phyloP scores from a whole-genome alignment of 805 yeast species.

The Ascoidea tarda region DNA sequence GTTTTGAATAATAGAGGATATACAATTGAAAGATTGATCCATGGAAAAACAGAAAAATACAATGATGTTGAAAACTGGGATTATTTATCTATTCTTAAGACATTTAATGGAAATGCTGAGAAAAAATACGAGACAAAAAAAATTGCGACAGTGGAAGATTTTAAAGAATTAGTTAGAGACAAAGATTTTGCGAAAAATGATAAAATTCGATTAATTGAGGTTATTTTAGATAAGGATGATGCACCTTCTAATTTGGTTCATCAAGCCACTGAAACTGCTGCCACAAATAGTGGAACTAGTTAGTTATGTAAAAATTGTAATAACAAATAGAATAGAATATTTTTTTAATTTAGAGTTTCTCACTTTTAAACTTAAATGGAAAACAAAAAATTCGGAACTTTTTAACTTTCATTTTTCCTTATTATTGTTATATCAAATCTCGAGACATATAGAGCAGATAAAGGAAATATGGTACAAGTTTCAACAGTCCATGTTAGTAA shows the following conservation, averaged over 20 bases:
- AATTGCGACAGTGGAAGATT: slow-evolving; percentile 34
- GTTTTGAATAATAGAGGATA: slow-evolving; percentile 54
- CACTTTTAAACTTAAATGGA: too few species aligned
- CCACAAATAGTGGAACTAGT: slow-evolving; percentile 17
- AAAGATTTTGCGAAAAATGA: slow-evolving; percentile 25
- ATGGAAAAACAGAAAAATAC: slow-evolving; percentile 38
- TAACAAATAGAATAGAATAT: too few species aligned
- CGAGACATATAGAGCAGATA: too few species aligned
- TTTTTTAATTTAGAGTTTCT: too few species aligned
- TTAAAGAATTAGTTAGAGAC: slow-evolving; percentile 26
- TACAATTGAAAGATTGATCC: slow-evolving; percentile 49
- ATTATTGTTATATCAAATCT: slow-evolving; percentile 1
- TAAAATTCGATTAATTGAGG: slow-evolving; percentile 39
- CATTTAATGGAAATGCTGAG: slow-evolving; percentile 40
- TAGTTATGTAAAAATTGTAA: too few species aligned
- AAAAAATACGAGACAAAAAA: slow-evolving; percentile 25
- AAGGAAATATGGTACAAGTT: too few species aligned
- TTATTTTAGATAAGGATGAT: slow-evolving; percentile 44
- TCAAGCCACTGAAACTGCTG: slow-evolving; percentile 52
- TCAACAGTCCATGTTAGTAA: not conserved
- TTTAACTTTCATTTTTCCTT: too few species aligned
- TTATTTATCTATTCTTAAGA: slow-evolving; percentile 26
- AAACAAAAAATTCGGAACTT: too few species aligned
- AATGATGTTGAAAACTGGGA: slow-evolving; percentile 56
- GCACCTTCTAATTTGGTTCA: slow-evolving; percentile 48